phyloP scores from a whole-genome alignment of 2,329 filamentous ascomycete genomes.

The Aspergillus hiratsukae region DNA sequence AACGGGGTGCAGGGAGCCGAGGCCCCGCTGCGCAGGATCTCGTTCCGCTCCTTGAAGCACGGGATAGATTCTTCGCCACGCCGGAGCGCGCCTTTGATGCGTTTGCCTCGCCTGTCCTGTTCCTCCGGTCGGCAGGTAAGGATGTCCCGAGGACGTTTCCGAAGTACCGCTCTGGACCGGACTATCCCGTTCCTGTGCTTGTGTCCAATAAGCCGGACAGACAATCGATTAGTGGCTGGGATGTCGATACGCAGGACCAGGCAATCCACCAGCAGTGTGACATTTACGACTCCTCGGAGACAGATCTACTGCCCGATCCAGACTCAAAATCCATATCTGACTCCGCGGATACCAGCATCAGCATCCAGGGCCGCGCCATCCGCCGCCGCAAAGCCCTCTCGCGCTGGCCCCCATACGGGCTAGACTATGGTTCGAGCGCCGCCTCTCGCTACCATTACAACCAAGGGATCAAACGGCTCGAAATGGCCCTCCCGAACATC shows the following conservation, averaged over 20 bases:
- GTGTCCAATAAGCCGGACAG: constrained; percentile 5
- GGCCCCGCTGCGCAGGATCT: constrained; percentile 26
- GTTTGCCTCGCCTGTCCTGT: constrained; percentile 41
- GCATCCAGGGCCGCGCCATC: constrained; percentile 4
- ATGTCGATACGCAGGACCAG: constrained; percentile 6
- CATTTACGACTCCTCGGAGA: not conserved
- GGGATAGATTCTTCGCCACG: constrained; percentile 32
- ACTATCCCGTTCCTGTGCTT: constrained; percentile 31
- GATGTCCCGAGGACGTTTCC: constrained; percentile 34
- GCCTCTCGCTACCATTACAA: constrained; percentile 10
- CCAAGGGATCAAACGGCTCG: constrained; percentile 19
- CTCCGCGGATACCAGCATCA: constrained; percentile 3
- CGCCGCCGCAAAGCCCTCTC: constrained; percentile 35
- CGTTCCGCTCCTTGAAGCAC: constrained; percentile 31
- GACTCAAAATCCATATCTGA: not conserved
- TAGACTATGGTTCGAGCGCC: constrained; percentile 29
- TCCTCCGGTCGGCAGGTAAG: constrained; percentile 39
- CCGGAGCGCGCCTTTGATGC: constrained; percentile 41
- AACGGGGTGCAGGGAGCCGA: constrained; percentile 12
- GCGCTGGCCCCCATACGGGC: constrained; percentile 37
- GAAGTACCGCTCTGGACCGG: constrained; percentile 29
- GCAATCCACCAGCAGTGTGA: not conserved
- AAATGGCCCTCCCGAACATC: constrained; percentile 32
- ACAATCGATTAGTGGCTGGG: constrained; percentile 2
- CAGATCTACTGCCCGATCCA: not conserved